Evolutionary conservation across 768 basidiomycete species (phyloP), one percentile per base, ranked within the genome.

Genomic region (Boletus pseudo-olivaceus): DNA sequence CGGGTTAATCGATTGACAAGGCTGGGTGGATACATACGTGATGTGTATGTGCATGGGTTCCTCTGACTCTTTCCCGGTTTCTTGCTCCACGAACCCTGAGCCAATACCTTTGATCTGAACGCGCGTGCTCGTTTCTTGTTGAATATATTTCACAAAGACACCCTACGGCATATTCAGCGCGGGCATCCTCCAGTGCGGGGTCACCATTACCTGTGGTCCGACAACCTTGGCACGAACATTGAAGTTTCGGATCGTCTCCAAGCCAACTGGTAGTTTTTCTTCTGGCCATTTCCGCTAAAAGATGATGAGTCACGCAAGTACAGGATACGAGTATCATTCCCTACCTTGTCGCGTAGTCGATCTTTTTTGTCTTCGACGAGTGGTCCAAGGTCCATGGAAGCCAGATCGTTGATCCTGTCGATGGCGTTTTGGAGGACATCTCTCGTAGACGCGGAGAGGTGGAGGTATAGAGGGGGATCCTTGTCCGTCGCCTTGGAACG

Each of bases 161-260:
- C 95, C 95, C 90, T 69, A 47, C 10, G 35, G 5, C 26, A 34
- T 32, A 7, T 26, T 56, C 40, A 48, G 17, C 23, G n/a, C 15
- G 3, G 9, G 9, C n/a, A 14, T 8, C 26, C 20, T 7, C 38
- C 5, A 34, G 20, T 5, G 23, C 11, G 11, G 14, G 15, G 35
- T 29, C 2, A 15, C 11, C 77, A 83, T 54, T 70, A 94, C 93
- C 58, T 84, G 85, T 12, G 96, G 96, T 14, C 96, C 96, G 29
- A 98, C 96, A 19, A 98, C 93, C 72, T 99, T 99, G 23, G 96
- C 96, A 52, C 96, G 80, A 47, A 99, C 87, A 70, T 99, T 98
- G 74, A 99, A 99, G 72, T 98, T 98, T 47, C 96, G 81, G 62
- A 98, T 83, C 49, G 85, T 87, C 15, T 98, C 95, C 49, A 99